Evolutionary conservation across 108 stramenopile genomes (phyloP), one percentile per base, ranked within the genome.

Genomic region (Nitzschia sp.): DNA sequence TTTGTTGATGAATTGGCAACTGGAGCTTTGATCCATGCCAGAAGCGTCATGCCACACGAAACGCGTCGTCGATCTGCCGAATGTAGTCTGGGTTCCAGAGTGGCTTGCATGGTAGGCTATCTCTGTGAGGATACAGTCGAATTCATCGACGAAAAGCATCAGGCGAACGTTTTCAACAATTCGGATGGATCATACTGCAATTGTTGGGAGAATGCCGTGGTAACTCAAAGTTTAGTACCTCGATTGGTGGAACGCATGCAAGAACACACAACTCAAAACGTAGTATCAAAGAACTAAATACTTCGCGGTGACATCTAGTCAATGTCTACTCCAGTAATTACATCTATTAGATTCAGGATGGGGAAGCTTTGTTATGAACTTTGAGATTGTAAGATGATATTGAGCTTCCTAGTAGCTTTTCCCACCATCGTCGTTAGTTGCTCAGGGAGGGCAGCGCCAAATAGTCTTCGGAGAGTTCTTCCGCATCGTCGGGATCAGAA

Each of bases 1-100:
- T 61, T 75, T 41, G 69, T 78, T 3, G 80, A 94, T 59, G 93
- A 94, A 59, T 61, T 66, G 17, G 61, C 84, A 19, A 80, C 89
- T 58, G 93, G 87, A 19, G 76, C 77, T 15, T 85, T 94, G 85
- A 47, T 94, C 22, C 93, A 94, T 61, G 72, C 84, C 29, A 50
- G 75, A 25, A 76, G 67, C 54, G 66, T 68, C 29, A 21, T 76
- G 25, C 75, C 75, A 15, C 63, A 63, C 55, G 68, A 76, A 68
- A 68, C 75, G n/a, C 52, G 36, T 19, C 50, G 66, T 2, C 65
- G 73, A 21, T 67, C 65, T 11, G 66, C 58, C 16, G 73, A 74
- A 54, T 79, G 78, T 53, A 25, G 6, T 22, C 11, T 48, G 15
- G 31, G 41, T 17, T 67, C 73, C 2, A 66, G 50, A 38, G 29